Conservation (phyloP, 139 green algal genomes). For the Chlorella sorokiniana region DNA sequence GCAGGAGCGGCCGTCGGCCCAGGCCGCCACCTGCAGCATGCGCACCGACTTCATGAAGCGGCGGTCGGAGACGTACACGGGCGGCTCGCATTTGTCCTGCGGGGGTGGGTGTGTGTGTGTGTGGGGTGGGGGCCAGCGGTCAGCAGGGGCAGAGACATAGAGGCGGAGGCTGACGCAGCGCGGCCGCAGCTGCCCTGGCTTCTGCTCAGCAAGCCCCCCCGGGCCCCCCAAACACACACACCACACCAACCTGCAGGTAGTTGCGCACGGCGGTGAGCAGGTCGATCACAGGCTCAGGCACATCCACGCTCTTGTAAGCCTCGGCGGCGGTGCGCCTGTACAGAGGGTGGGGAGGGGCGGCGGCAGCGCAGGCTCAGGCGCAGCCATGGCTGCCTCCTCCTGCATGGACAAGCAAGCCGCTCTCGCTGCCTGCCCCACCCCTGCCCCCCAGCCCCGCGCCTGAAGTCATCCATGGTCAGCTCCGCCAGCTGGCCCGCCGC, state of each 20-base stretch:
- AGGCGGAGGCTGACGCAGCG: too few species aligned
- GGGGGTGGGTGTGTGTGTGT: too few species aligned
- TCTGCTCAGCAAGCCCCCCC: not conserved
- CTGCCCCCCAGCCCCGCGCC: not conserved
- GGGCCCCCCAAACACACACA: not conserved
- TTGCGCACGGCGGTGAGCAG: conserved; percentile 81
- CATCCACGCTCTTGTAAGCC: conserved; percentile 62
- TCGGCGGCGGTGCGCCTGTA: conserved; percentile 37
- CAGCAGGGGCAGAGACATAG: not conserved
- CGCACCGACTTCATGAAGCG: conserved; percentile 89
- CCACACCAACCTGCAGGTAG: conserved; percentile 60
- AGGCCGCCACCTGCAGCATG: conserved; percentile 85
- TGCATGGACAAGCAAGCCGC: too few species aligned
- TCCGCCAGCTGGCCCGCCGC: conserved; percentile 25
- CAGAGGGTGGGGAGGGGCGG: not conserved
- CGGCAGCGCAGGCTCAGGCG: not conserved
- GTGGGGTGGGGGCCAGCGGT: too few species aligned
- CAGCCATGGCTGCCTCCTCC: too few species aligned
- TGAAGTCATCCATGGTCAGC: conserved; percentile 67
- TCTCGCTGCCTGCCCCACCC: not conserved
- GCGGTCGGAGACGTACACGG: conserved; percentile 89
- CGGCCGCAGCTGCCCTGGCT: too few species aligned
- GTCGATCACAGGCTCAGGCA: conserved; percentile 86
- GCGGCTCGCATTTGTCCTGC: conserved; percentile 90
- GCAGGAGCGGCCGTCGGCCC: conserved; percentile 28